Base-by-base conservation (phyloP, 495 filamentous ascomycete genomes). In the Achaetomiella virescens region DNA sequence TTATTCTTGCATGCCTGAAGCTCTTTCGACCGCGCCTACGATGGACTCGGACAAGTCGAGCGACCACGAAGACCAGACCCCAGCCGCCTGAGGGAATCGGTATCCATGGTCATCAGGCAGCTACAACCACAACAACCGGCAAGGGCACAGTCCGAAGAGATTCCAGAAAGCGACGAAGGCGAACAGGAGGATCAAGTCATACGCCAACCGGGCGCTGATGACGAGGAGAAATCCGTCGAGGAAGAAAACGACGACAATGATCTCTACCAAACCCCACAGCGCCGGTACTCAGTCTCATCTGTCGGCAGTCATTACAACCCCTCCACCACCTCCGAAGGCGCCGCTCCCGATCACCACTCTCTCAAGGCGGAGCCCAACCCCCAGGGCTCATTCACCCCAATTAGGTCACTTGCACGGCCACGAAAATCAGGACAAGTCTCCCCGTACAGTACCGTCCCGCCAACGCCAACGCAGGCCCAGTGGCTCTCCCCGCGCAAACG, bases 121-220 rank as follows among this genome's bases (percentile, higher is more conserved):
- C 4, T 46, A 5, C 48, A 24, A 17, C 36, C 2, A 12, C 33
- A 42, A 22, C 41, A 17, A 3, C 33, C 47, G 40, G 3, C 41
- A 44, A 48, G 52, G 24, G 14, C 24, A 3, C 21, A 18, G 3
- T 47, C 38, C 2, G 18, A 46, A 14, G 52, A 60, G 17, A 43
- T 55, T 29, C 52, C 52, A 6, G 58, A 60, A 52, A 60, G 58
- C 35, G 58, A 52, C 4, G 46, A 60, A 36, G 58, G 14, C 3
- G 52, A 55, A 4, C 21, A 12, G n/a, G 55, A 47, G 20, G 24
- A 33, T 21, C 7, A 21, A 3, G 48, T 9, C 10, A 21, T 31
- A 1, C 40, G 25, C 15, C 20, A 27, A 31, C 27, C 27, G 5
- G 15, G 22, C 15, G 6, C 37, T 4, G 33, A 22, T 31, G 12